Evolutionary conservation across 2,329 filamentous ascomycete species (phyloP), one percentile per base, ranked within the genome.

Genomic region (Plectosphaerella plurivora): DNA sequence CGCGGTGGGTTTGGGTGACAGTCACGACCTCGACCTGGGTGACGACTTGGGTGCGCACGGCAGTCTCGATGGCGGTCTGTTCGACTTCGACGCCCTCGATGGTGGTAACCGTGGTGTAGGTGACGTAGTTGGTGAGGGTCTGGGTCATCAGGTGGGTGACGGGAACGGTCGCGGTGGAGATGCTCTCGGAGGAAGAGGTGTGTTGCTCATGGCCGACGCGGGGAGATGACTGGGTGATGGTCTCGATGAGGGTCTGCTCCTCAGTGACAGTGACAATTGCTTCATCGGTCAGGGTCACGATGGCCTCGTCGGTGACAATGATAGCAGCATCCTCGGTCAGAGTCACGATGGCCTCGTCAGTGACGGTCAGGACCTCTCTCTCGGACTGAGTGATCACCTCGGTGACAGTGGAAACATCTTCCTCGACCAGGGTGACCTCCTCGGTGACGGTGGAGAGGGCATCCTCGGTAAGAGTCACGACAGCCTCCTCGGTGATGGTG

Each of bases 21-120:
- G 68, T 71, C 50, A 68, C 58, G 25, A 64, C 60, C 49, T 61
- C 47, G 16, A 67, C 70, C 54, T 61, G 54, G 15, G 63, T 58
- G 35, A 65, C 61, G 8, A 59, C 60, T n/a, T 60, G 59, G 8
- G 57, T 61, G 16, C 16, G 9, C n/a, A 44, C 28, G 28, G 28
- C 28, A 12, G 28, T 33, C 28, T 33, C 28, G 11, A 12, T 33
- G 28, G 54, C 51, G 46, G 58, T 61, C n/a, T 51, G 45, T 4
- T 58, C 54, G 6, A 63, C 59, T 33, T 63, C 53, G 8, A 63
- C 66, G 56, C 67, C 53, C 25, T 59, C 53, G n/a, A 59, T 46
- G 42, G 59, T 57, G 8, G 64, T 65, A 45, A 67, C 54, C 11
- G 64, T 63, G 25, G 57, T 63, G 49, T 57, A 45, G 18, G 58